A percentile compares a stretch with the other conserved stretches of the same genome.
Evolutionary conservation across 2,329 filamentous ascomycete genomes (phyloP).

Genomic region (Ophiostoma montium): DNA sequence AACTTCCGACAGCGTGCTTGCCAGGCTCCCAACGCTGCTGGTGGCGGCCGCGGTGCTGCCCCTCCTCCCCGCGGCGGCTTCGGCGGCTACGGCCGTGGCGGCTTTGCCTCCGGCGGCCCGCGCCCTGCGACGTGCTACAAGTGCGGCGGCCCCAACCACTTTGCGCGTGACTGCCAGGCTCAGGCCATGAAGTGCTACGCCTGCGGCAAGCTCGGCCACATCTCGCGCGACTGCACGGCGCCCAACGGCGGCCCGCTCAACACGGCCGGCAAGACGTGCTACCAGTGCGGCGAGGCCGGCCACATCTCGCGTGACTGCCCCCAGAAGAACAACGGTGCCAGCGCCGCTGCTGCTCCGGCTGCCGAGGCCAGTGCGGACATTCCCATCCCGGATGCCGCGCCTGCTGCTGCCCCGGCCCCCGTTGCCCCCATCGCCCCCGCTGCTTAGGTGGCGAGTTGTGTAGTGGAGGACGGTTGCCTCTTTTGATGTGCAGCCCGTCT

Average conservation of each 20-base stretch:
- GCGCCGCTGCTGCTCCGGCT: conserved; percentile 23
- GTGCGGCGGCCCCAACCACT: conserved; percentile 86
- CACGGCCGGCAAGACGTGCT: conserved; percentile 96
- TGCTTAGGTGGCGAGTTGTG: conserved; percentile 13
- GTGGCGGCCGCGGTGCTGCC: conserved; percentile 51
- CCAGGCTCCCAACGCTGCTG: conserved; percentile 53
- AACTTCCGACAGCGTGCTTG: conserved; percentile 42
- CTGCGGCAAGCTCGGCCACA: conserved; percentile 89
- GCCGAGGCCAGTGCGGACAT: conserved; percentile 29
- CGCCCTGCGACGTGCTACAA: conserved; percentile 60
- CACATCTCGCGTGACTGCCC: conserved; percentile 95
- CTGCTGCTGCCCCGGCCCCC: conserved; percentile 28
- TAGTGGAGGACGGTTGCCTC: not conserved
- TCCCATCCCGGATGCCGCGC: conserved; percentile 25
- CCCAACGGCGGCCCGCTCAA: conserved; percentile 92
- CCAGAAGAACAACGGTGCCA: conserved; percentile 37
- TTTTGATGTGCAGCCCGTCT: no score
- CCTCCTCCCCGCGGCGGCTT: conserved; percentile 44
- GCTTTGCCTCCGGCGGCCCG: conserved; percentile 51
- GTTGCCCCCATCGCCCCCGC: conserved; percentile 31
- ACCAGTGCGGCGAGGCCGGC: conserved; percentile 88
- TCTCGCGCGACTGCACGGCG: conserved; percentile 85
- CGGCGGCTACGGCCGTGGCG: conserved; percentile 55
- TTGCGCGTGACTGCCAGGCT: conserved; percentile 94
- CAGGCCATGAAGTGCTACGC: conserved; percentile 98